A percentile compares a stretch with the other conserved stretches of the same genome.
Evolutionary conservation across 23 red algal genomes (phyloP).

Genomic region (Agarophyton chilense): DNA sequence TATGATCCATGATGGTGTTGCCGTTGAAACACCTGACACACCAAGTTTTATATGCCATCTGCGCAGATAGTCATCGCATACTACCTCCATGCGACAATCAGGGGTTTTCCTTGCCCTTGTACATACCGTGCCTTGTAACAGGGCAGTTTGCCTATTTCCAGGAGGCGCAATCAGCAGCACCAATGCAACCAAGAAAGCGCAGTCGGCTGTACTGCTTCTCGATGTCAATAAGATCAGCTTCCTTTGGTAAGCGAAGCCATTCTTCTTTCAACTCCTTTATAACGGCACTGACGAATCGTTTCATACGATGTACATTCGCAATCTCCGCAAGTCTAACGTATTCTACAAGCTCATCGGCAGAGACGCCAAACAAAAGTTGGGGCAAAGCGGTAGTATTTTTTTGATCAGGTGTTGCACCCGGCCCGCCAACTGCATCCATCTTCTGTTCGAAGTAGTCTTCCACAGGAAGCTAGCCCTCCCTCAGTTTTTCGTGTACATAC

Average conservation of each 20-base stretch:
- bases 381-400: slow-evolving; percentile 12
- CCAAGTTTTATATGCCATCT: slow-evolving; percentile 48
- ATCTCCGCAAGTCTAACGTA: background rate
- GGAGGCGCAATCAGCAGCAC: slow-evolving; percentile 25
- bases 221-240: background rate
- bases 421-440: background rate
- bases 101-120: background rate
- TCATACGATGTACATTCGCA: background rate
- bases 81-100: background rate
- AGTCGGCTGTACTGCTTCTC: background rate
- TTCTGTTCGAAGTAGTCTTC: slow-evolving; percentile 26
- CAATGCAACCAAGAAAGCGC: slow-evolving; percentile 42
- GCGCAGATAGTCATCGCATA: slow-evolving; percentile 34
- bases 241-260: slow-evolving; percentile 35
- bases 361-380: background rate
- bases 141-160: slow-evolving; percentile 26
- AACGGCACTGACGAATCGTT: slow-evolving; percentile 5
- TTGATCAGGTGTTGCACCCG: slow-evolving; percentile 20
- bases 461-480: background rate
- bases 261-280: background rate
- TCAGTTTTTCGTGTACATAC: background rate
- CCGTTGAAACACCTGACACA: slow-evolving; percentile 30
- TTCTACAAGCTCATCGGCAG: slow-evolving; percentile 16
- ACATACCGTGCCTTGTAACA: slow-evolving; percentile 4
- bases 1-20: background rate